Base-by-base conservation (phyloP, 176 grass and related monocot genomes). In the Zoysia japonica region DNA sequence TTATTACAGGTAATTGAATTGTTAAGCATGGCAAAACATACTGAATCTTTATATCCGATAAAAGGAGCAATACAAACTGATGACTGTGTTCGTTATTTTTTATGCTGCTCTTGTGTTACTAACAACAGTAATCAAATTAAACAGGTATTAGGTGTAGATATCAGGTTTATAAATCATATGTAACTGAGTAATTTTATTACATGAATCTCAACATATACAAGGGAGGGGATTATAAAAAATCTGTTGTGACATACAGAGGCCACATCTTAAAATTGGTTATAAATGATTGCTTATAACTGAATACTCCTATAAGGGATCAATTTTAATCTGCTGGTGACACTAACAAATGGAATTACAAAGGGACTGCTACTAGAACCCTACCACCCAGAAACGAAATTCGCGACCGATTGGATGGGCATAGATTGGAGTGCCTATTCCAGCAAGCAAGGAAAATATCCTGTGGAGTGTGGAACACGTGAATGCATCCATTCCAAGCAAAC, bases 121-220 rank as follows among this genome's bases (percentile, higher is more conserved):
- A 80, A 45, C 45, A 36, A 64, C 7, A 42, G 10, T 41, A 16
- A 7, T 3, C 15, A 40, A 75, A 60, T 36, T 6, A 40, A 43
- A 64, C 37, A 74, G 43, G 19, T 70, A 76, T 28, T 38, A 20
- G n/a, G 39, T 38, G 10, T 50, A 20, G 13, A 65, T 68, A 55
- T 78, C 48, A 83, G 20, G 36, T 20, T 0, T 78, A 38, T 84
- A 9, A 70, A 67, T 43, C 75, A 57, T 50, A 51, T 11, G 19
- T 19, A 49, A 11, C 56, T 12, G 14, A 6, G 48, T 71, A 70
- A 52, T 52, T 59, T 57, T 37, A 7, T 57, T 57, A 9, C 37
- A 28, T 28, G 28, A 28, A 28, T 28, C 28, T 28, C 28, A 28
- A 28, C 28, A 28, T 28, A 28, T 28, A 28, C 28, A 28, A 28